Conservation (phyloP, 768 basidiomycete species). For the Lentinula edodes region DNA sequence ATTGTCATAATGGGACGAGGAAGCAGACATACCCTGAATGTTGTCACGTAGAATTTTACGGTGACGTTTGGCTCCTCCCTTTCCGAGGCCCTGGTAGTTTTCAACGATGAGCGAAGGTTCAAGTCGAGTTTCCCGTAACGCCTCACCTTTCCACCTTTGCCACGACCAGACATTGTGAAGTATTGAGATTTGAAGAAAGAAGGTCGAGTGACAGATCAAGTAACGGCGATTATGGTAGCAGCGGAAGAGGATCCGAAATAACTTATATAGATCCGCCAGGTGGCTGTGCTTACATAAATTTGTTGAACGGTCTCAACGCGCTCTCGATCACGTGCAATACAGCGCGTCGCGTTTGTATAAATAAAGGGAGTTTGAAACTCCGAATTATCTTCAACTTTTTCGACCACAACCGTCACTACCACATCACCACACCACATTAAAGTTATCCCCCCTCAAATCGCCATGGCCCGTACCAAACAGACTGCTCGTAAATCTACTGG, state of each 20-base stretch:
- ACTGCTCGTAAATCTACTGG: conserved; percentile 54
- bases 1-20: background rate
- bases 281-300: conserved; percentile 21
- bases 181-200: background rate
- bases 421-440: background rate
- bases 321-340: conserved; percentile 14
- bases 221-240: background rate
- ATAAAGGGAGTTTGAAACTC: conserved; percentile 12
- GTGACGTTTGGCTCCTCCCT: conserved; percentile 81
- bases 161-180: conserved; percentile 73
- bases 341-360: conserved; percentile 21
- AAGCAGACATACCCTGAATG: conserved; percentile 45
- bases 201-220: background rate
- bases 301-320: conserved; percentile 14
- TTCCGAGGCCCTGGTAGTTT: conserved; percentile 60
- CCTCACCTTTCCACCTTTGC: conserved; percentile 72
- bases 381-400: background rate
- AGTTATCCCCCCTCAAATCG: background rate
- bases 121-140: background rate
- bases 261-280: conserved; percentile 15
- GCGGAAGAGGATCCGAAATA: conserved; percentile 12
- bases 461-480: conserved; percentile 54
- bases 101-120: background rate
- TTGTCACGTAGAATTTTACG: conserved; percentile 78
- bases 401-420: background rate